Evolutionary conservation across 202 grass and related monocot species (phyloP), one percentile per base, ranked within the genome.

Genomic region (Cymbopogon flexuosus): DNA sequence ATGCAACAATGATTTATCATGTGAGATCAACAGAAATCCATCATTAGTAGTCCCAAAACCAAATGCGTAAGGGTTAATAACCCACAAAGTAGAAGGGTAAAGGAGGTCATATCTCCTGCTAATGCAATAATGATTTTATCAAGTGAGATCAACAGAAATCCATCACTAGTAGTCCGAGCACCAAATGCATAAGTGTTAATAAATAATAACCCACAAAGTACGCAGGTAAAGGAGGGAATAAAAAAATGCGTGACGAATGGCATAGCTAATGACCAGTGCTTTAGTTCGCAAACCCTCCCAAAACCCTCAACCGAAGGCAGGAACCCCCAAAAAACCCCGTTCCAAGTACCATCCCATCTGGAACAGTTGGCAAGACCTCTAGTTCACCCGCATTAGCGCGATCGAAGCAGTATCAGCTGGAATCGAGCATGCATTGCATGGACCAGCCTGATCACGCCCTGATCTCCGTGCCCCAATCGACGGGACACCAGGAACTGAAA

Each of bases 101-200:
- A 46, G 43, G 3, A 46, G 43, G 43, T 85, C 78, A 73, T 82
- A 49, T 45, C 66, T 23, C 62, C 87, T 86, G 79, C 8, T 18
- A 71, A 62, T 24, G 42, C 27, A 85, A 77, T 43, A 56, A 56
- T 9, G 14, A 47, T 31, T 49, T 8, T 8, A 83, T 10, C 45
- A 19, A 45, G 18, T 15, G 79, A 73, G 67, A 13, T 76, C 70
- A 46, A 27, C 61, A 30, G 24, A 39, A 62, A 70, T 80, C n/a
- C 16, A 83, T 9, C 69, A 62, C 8, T 12, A 36, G 56, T 9
- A 76, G 35, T 5, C 21, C 29, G 6, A 9, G 59, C 39, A 15
- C 65, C 66, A 43, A 35, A 70, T 77, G 8, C 18, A 33, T 22
- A 14, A 10, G 0, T 37, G 19, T 40, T 30, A 22, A 24, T 33